These are phyloP conservation scores for Sclerotinia nivalis DNA, from an alignment of 2,329 filamentous ascomycete genomes.

Conservation along the genomic window DNA sequence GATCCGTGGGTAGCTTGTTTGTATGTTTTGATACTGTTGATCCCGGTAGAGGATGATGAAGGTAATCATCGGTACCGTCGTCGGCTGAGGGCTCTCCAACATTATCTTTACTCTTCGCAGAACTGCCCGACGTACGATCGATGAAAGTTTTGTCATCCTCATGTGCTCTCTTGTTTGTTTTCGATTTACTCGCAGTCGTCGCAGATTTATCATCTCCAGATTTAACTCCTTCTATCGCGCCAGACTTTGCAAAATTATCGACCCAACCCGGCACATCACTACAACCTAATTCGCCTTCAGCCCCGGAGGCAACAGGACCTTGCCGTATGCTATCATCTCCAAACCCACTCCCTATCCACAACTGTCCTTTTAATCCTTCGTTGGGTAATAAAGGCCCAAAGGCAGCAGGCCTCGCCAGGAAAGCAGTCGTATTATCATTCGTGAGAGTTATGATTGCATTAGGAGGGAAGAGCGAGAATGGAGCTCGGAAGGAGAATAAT, in stretches of 20 bases:
- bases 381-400: constrained; percentile 80
- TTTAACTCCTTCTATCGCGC: constrained; percentile 30
- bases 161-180: constrained; percentile 44
- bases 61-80: constrained; percentile 83
- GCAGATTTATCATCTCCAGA: constrained; percentile 32
- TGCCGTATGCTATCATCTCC: constrained; percentile 71
- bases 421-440: constrained; percentile 97
- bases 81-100: constrained; percentile 46
- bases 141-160: constrained; percentile 36
- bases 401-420: constrained; percentile 86
- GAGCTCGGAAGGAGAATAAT: constrained; percentile 70
- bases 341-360: constrained; percentile 94
- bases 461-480: constrained; percentile 88
- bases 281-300: constrained; percentile 87
- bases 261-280: constrained; percentile 92
- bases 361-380: constrained; percentile 78
- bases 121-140: constrained; percentile 32
- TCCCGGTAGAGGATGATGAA: constrained; percentile 56
- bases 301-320: constrained; percentile 52
- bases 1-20: constrained; percentile 31
- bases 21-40: constrained; percentile 44
- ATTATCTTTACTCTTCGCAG: constrained; percentile 27
- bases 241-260: constrained; percentile 54
- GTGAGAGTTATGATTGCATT: constrained; percentile 95
- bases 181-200: constrained; percentile 45